Evolutionary conservation across 1,139 yeast species (phyloP).

Genomic region (Hansenula lynferdii): DNA sequence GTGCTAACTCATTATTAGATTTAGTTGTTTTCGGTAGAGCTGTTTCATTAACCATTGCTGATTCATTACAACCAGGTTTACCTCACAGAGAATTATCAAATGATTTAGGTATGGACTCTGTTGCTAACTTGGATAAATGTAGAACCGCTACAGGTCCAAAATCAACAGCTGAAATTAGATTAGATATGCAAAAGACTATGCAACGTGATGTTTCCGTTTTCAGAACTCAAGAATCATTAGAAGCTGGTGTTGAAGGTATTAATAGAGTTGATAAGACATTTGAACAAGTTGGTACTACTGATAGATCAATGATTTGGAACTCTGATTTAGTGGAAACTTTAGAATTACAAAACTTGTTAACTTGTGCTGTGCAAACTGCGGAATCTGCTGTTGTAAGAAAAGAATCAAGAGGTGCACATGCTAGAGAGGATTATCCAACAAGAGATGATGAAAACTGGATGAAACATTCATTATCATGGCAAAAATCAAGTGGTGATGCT

Average conservation of each 20-base stretch:
- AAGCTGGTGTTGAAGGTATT: constrained; percentile 85
- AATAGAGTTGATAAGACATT: constrained; percentile 70
- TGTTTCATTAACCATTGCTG: constrained; percentile 88
- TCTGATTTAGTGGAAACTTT: constrained; percentile 94
- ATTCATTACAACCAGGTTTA: constrained; percentile 78
- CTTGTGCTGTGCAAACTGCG: constrained; percentile 98
- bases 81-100: constrained; percentile 79
- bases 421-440: constrained; percentile 94
- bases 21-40: constrained; percentile 99
- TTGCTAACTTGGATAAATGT: constrained; percentile 83
- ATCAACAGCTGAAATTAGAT: constrained; percentile 85
- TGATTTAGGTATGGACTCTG: constrained; percentile 84
- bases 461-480: constrained; percentile 97
- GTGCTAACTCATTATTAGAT: constrained; percentile 98
- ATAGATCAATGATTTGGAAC: constrained; percentile 99
- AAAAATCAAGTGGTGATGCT: constrained; percentile 61
- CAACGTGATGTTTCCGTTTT: constrained; percentile 96
- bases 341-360: constrained; percentile 92
- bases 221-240: constrained; percentile 90
- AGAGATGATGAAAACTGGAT: constrained; percentile 98
- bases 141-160: constrained; percentile 83
- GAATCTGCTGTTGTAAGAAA: constrained; percentile 90
- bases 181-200: constrained; percentile 93
- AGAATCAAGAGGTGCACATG: constrained; percentile 99
- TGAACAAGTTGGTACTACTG: constrained; percentile 76